phyloP scores from a whole-genome alignment of 208 protist species.

The Leishmania lainsoni region DNA sequence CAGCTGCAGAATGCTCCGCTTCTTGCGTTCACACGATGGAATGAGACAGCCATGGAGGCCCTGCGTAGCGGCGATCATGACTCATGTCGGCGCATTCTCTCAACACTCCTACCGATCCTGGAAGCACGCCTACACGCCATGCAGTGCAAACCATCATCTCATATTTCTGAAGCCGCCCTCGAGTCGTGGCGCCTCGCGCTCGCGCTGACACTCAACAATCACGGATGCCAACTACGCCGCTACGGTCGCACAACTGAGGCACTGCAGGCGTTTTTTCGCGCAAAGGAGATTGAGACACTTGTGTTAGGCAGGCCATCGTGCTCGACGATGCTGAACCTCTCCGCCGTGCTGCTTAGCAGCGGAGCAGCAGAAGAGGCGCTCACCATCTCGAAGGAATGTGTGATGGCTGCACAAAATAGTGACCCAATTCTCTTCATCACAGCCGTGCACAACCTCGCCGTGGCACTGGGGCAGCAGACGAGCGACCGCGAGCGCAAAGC shows the following conservation, averaged over 20 bases:
- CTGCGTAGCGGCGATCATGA: slow-evolving; percentile 48
- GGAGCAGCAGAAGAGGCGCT: slow-evolving; percentile 59
- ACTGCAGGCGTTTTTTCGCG: slow-evolving; percentile 46
- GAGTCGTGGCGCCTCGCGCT: slow-evolving; percentile 60
- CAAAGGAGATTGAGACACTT: slow-evolving; percentile 55
- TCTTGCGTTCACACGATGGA: slow-evolving; percentile 59
- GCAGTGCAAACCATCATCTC: slow-evolving; percentile 7
- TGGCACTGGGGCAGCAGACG: slow-evolving; percentile 68
- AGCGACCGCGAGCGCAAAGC: slow-evolving; percentile 41
- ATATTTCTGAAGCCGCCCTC: background rate
- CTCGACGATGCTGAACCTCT: slow-evolving; percentile 89
- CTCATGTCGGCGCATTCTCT: slow-evolving; percentile 35
- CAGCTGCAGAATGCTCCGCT: slow-evolving; percentile 16
- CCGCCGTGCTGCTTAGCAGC: slow-evolving; percentile 68
- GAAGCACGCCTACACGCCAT: slow-evolving; percentile 7
- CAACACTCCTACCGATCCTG: slow-evolving; percentile 12
- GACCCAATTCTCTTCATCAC: slow-evolving; percentile 78
- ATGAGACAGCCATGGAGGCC: slow-evolving; percentile 71
- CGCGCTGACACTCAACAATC: slow-evolving; percentile 78
- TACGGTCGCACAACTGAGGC: slow-evolving; percentile 49
- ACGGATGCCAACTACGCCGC: slow-evolving; percentile 81
- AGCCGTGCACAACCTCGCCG: slow-evolving; percentile 81
- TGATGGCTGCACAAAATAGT: slow-evolving; percentile 46
- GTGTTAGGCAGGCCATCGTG: slow-evolving; percentile 74
- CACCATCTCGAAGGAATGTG: slow-evolving; percentile 65